These are phyloP conservation scores for Suillus brevipes DNA, from an alignment of 768 basidiomycete genomes.

Conservation along the genomic window DNA sequence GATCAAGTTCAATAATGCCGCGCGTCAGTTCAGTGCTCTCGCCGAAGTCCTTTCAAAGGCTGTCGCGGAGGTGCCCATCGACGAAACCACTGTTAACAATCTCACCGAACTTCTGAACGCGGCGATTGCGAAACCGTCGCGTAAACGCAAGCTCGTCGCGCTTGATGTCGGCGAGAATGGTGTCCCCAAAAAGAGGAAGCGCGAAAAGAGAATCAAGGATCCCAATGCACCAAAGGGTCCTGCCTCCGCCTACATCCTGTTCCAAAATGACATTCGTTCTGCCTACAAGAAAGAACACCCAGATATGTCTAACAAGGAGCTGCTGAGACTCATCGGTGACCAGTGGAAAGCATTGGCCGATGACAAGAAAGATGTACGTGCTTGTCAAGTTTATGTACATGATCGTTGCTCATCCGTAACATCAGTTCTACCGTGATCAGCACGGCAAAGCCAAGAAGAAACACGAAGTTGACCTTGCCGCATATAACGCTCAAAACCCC, in stretches of 20 bases:
- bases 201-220: constrained; percentile 71
- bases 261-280: constrained; percentile 87
- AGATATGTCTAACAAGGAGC: constrained; percentile 64
- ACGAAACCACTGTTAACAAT: constrained; percentile 24
- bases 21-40: constrained; percentile 61
- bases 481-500: constrained; percentile 58
- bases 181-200: constrained; percentile 35
- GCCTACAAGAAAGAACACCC: constrained; percentile 68
- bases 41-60: constrained; percentile 61
- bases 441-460: constrained; percentile 61
- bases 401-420: constrained; percentile 1
- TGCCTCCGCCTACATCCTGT: constrained; percentile 88
- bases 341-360: constrained; percentile 71
- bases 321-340: constrained; percentile 69
- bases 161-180: constrained; percentile 39
- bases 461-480: constrained; percentile 63
- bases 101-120: constrained; percentile 28
- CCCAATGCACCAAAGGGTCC: constrained; percentile 95
- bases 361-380: constrained; percentile 73
- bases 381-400: not conserved
- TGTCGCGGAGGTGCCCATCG: constrained; percentile 40
- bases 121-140: constrained; percentile 33
- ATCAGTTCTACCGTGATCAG: constrained; percentile 35
- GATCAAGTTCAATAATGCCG: constrained; percentile 53
- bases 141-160: constrained; percentile 52